Evolutionary conservation across 2,329 filamentous ascomycete genomes (phyloP).

Genomic region (Colletotrichum somersetense): DNA sequence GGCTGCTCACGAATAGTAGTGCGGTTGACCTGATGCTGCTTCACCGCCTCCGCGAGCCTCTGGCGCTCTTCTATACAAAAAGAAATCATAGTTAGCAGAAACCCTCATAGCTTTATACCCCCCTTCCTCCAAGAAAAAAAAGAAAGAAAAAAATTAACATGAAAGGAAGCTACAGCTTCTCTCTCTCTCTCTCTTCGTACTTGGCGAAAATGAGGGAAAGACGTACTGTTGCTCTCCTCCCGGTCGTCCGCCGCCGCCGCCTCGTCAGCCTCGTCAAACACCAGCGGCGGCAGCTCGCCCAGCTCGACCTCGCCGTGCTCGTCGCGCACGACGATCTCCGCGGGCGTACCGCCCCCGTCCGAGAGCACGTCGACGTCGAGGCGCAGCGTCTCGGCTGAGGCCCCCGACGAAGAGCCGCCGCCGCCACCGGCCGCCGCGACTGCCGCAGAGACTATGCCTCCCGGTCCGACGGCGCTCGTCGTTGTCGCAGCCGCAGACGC

Average conservation of each 20-base stretch:
- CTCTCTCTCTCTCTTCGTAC: not conserved
- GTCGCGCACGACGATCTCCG: constrained; percentile 73
- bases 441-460: constrained; percentile 29
- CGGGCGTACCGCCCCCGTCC: constrained; percentile 48
- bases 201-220: not conserved
- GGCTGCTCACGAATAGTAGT: constrained; percentile 71
- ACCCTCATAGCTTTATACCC: constrained; percentile 44
- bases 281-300: constrained; percentile 66
- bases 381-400: constrained; percentile 61
- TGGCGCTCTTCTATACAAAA: constrained; percentile 68
- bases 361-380: constrained; percentile 61
- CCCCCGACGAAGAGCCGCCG: constrained; percentile 44
- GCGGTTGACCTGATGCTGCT: constrained; percentile 69
- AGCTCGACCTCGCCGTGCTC: constrained; percentile 73
- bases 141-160: not conserved
- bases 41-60: constrained; percentile 70
- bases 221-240: constrained; percentile 67
- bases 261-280: constrained; percentile 67
- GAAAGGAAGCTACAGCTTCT: not conserved
- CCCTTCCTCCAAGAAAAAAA: constrained; percentile 8
- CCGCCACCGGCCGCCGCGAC: constrained; percentile 41
- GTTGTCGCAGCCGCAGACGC: not conserved
- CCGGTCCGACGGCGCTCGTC: constrained; percentile 44
- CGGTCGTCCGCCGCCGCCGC: constrained; percentile 68
- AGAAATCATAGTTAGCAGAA: constrained; percentile 43